Evolutionary conservation across 2,329 filamentous ascomycete genomes (phyloP), one percentile per base, ranked within the genome.

Genomic region (Stagonosporopsis cucurbitacearum): DNA sequence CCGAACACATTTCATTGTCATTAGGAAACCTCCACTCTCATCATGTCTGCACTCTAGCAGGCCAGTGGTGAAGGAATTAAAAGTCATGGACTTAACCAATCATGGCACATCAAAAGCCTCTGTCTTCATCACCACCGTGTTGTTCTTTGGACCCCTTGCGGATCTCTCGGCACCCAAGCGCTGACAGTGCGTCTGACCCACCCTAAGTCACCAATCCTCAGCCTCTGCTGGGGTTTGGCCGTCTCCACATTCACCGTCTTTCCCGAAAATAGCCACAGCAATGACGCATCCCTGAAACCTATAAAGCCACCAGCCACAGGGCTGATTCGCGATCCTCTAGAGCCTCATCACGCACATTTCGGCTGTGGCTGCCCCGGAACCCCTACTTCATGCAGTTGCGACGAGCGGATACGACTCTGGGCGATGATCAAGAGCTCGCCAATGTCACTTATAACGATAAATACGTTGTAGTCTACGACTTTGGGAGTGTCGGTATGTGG

Each of bases 391-490:
- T 68, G 62, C 54, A 64, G 50, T 45, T 70, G 57, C 62, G 55
- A 42, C 60, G 65, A 55, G 64, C 63, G 33, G 65, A 68, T 20
- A 70, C 65, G 20, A 63, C 57, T 9, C 35, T 66, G n/a, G 57
- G 63, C 12, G 68, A 69, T 48, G 66, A 70, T 51, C 54, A 59
- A 37, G 61, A 63, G 36, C 62, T 64, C 35, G 55, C 60, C 15
- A 59, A 69, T 37, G 62, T 66, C 33, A 65, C 63, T 5, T 72
- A 70, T 41, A 66, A 73, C 46, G 69, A 73, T 54, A 71, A 71
- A 44, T 74, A 72, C 59, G 66, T 73, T 20, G 46, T 73, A 2
- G 66, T 69, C 9, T 73, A 72, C 52, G 63, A 74, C 33, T 74
- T 67, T 44, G 57, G 60, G 26, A 56, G 58, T 17, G 30, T 66